A percentile compares a stretch with the other conserved stretches of the same genome.
Evolutionary conservation across 257 asterid species (phyloP).

Genomic region (Coffea canephora): DNA sequence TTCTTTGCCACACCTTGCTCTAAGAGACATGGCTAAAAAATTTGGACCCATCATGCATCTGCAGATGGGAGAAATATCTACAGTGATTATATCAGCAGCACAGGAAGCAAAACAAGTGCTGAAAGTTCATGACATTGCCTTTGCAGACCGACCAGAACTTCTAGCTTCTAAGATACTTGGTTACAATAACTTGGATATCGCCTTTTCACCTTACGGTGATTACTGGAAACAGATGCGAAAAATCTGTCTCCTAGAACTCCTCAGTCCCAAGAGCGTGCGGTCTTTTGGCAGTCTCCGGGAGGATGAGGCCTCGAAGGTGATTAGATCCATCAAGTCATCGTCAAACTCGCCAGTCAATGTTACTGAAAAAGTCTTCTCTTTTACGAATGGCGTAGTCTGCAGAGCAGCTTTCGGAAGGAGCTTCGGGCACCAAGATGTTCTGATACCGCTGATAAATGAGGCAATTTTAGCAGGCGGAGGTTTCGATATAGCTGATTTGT

Average conservation of each 20-base stretch:
- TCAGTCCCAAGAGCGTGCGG: slow-evolving; percentile 9
- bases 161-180: slow-evolving; percentile 9
- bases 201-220: slow-evolving; percentile 20
- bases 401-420: slow-evolving; percentile 23
- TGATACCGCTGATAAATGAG: slow-evolving; percentile 1
- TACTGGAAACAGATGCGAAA: slow-evolving; percentile 24
- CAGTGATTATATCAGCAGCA: slow-evolving; percentile 16
- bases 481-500: slow-evolving; percentile 22
- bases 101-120: slow-evolving; percentile 13
- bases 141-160: slow-evolving; percentile 20
- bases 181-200: slow-evolving; percentile 16
- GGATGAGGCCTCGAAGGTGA: slow-evolving; percentile 16
- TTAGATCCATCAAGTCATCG: background rate
- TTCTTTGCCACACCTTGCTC: slow-evolving; percentile 10
- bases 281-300: slow-evolving; percentile 10
- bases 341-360: background rate
- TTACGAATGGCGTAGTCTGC: background rate
- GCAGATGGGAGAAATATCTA: slow-evolving; percentile 11
- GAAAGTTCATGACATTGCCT: slow-evolving; percentile 17
- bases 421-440: slow-evolving; percentile 12
- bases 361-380: slow-evolving; percentile 5
- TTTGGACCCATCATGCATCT: slow-evolving; percentile 22
- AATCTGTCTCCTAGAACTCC: slow-evolving; percentile 24
- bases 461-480: slow-evolving; percentile 4
- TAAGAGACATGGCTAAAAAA: slow-evolving; percentile 13